Percentiles rank a stretch among this genome's conserved stretches.
Evolutionary conservation across 306 rosid species (phyloP).

Genomic region (Prunus campanulata): DNA sequence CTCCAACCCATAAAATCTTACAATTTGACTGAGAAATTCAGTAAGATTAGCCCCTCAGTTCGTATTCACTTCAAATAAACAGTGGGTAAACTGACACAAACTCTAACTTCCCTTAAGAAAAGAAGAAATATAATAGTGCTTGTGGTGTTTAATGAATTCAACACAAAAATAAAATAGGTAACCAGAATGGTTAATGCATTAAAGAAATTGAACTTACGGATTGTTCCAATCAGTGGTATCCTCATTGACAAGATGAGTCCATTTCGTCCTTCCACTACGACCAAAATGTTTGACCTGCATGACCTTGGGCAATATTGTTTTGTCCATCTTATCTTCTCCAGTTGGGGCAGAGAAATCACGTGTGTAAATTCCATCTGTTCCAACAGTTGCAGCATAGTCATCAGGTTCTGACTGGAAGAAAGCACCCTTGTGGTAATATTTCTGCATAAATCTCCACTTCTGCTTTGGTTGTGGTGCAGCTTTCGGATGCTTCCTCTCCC

Average conservation of each 20-base stretch:
- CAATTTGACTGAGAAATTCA: not conserved
- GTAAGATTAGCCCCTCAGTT: not conserved
- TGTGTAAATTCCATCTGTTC: conserved; percentile 54
- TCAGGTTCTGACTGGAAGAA: conserved; percentile 76
- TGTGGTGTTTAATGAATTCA: not conserved
- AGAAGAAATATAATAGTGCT: not conserved
- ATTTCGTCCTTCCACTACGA: conserved; percentile 95
- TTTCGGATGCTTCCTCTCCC: conserved; percentile 97
- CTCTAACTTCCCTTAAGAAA: not conserved
- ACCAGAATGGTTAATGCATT: no score
- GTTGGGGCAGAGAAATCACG: conserved; percentile 98
- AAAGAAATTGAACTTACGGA: conserved; percentile 59
- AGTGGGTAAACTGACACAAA: not conserved
- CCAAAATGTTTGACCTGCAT: conserved; percentile 99
- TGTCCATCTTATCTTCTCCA: conserved; percentile 97
- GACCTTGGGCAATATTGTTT: conserved; percentile 89
- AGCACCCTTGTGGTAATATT: conserved; percentile 94
- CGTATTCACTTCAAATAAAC: not conserved
- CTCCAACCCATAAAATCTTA: not conserved
- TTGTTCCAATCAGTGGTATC: conserved; percentile 97
- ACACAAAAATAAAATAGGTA: not conserved
- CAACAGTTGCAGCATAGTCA: conserved; percentile 50
- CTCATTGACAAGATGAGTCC: conserved; percentile 97
- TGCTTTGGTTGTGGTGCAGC: conserved; percentile 52
- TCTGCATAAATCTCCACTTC: conserved; percentile 98